phyloP scores from a whole-genome alignment of 495 filamentous ascomycete genomes.

The Penicillium bialowiezense region DNA sequence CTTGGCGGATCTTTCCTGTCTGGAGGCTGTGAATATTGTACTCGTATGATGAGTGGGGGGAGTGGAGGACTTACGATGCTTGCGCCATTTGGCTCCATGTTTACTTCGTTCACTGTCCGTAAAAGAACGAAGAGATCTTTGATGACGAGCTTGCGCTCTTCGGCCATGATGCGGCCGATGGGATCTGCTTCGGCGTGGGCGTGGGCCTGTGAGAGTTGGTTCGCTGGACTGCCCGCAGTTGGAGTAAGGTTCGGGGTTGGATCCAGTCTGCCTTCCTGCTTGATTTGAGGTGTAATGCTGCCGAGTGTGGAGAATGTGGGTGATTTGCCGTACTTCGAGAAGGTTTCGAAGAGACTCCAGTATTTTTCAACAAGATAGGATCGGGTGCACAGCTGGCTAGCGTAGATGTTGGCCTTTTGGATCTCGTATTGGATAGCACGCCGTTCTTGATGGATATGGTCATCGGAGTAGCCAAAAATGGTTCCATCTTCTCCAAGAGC shows the following conservation, averaged over 20 bases:
- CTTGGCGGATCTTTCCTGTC: constrained; percentile 68
- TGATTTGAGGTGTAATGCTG: constrained; percentile 13
- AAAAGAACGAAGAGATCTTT: constrained; percentile 69
- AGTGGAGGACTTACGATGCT: constrained; percentile 53
- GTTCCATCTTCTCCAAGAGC: constrained; percentile 19
- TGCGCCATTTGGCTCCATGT: constrained; percentile 77
- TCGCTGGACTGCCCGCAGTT: neutral
- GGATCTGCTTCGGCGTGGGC: constrained; percentile 40
- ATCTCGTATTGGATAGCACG: constrained; percentile 71
- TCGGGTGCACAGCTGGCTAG: constrained; percentile 68
- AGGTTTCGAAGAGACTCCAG: constrained; percentile 60
- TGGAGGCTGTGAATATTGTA: constrained; percentile 12
- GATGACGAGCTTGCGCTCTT: constrained; percentile 72
- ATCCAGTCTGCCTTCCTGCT: constrained; percentile 14
- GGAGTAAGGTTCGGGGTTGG: neutral
- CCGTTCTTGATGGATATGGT: constrained; percentile 27
- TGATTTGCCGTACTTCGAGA: constrained; percentile 30
- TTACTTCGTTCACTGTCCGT: constrained; percentile 67
- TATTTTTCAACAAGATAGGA: constrained; percentile 83
- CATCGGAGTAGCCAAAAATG: constrained; percentile 22
- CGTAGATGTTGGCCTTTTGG: constrained; percentile 80
- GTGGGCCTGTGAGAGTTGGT: constrained; percentile 10
- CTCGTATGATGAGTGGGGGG: constrained; percentile 2
- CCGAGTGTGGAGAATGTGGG: constrained; percentile 17
- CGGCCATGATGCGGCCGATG: constrained; percentile 54